Base-by-base conservation (phyloP, 495 filamentous ascomycete genomes). In the Corynascus novoguineensis region DNA sequence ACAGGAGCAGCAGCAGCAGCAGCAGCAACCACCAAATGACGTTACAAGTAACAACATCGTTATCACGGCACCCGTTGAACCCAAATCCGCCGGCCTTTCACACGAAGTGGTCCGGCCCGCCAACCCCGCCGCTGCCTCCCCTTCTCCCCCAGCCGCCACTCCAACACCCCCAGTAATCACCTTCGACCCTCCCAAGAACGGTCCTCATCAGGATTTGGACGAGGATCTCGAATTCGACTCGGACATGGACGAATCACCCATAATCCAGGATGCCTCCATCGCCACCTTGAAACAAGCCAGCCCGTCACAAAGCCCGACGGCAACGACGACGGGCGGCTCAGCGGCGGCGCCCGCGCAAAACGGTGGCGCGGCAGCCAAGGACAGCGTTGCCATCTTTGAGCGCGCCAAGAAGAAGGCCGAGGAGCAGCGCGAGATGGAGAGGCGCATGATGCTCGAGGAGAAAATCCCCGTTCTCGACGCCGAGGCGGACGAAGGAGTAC, bases 391-490 rank as follows among this genome's bases (percentile, higher is more conserved):
- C 25, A 68, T 71, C 42, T 68, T 70, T 45, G 69, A 73, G 55
- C 57, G 67, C 41, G 64, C 64, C 27, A 71, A 67, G 64, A 61
- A 64, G 10, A 62, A 62, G 55, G 54, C 55, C 24, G 60, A 62
- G 55, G 55, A 58, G 50, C 19, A 62, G 55, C 42, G 55, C 12
- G 44, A 58, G 47, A 47, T 32, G 15, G 57, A 68, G 58, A 56
- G 60, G 40, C 46, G 65, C 19, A 59, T 69, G 19, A 50, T 70
- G 19, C 67, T 76, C 59, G 75, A 81, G 58, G 76, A 81, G 67
- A 81, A 80, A 70, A 81, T 79, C 11, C 69, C 73, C 10, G 73
- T 75, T n/a, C 63, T 64, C 24, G 11, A 28, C 17, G 11, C 11
- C 11, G 54, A 50, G 14, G 64, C 65, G 42, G 47, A 60, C 12